Conservation (phyloP, 202 grass and related monocot species). For the Schoenoplectus triqueter region DNA sequence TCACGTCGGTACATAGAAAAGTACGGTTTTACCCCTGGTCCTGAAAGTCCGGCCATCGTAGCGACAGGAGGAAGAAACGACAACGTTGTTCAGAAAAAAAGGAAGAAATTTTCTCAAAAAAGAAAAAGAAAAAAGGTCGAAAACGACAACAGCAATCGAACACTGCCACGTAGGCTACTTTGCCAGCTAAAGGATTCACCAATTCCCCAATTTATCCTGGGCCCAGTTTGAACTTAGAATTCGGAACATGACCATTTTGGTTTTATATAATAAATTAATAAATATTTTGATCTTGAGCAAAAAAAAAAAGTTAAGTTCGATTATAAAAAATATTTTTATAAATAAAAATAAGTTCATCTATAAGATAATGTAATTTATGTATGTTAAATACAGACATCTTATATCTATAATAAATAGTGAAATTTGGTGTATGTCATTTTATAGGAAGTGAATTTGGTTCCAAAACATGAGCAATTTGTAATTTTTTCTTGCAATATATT, state of each 20-base stretch:
- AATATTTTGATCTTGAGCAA: too few species aligned
- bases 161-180: background rate
- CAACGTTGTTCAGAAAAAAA: background rate
- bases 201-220: background rate
- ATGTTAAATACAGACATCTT: background rate
- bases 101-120: too few species aligned
- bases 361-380: background rate
- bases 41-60: constrained; percentile 33
- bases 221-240: too few species aligned
- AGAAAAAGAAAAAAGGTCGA: too few species aligned
- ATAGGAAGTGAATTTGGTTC: background rate
- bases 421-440: background rate
- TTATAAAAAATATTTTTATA: too few species aligned
- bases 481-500: too few species aligned
- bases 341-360: background rate
- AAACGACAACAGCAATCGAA: background rate
- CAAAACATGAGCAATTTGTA: too few species aligned
- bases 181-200: background rate
- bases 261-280: background rate
- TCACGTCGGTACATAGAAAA: background rate
- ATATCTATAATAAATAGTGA: background rate
- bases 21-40: background rate
- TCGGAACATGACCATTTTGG: too few species aligned
- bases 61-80: constrained; percentile 31
- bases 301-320: too few species aligned